These are phyloP conservation scores for Haematococcus lacustris DNA, from an alignment of 139 green algal genomes.

Conservation along the genomic window DNA sequence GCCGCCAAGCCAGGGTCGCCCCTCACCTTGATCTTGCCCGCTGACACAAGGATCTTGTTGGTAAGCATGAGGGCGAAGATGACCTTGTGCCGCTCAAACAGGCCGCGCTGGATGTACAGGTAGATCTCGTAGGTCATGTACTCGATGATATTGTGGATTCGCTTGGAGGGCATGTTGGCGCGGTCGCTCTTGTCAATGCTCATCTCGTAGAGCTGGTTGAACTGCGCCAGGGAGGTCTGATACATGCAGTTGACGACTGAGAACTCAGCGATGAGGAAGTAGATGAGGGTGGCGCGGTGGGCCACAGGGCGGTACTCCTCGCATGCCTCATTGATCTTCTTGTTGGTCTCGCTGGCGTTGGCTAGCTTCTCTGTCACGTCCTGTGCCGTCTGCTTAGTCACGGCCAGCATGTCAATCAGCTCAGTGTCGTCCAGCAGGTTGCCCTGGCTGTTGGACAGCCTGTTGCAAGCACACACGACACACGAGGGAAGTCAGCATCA, in stretches of 20 bases:
- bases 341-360: slow-evolving; percentile 81
- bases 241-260: slow-evolving; percentile 93
- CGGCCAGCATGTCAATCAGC: slow-evolving; percentile 87
- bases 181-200: slow-evolving; percentile 79
- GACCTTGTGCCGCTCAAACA: slow-evolving; percentile 95
- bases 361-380: slow-evolving; percentile 85
- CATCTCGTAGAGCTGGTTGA: slow-evolving; percentile 65
- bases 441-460: slow-evolving; percentile 41
- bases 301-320: slow-evolving; percentile 92
- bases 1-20: too few species aligned
- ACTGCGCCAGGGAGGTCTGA: slow-evolving; percentile 80
- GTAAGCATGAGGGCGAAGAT: slow-evolving; percentile 92
- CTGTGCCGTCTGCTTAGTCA: slow-evolving; percentile 86
- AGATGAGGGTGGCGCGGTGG: slow-evolving; percentile 81
- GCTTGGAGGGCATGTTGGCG: slow-evolving; percentile 80
- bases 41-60: slow-evolving; percentile 68
- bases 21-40: slow-evolving; percentile 55
- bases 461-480: neutral
- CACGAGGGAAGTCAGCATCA: neutral
- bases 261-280: slow-evolving; percentile 94
- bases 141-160: slow-evolving; percentile 89
- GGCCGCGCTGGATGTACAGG: slow-evolving; percentile 85
- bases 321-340: slow-evolving; percentile 87
- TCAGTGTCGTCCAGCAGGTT: slow-evolving; percentile 95
- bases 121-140: slow-evolving; percentile 89